A percentile compares a stretch with the other conserved stretches of the same genome.
These are phyloP conservation scores for Crithidia expoeki DNA, from an alignment of 208 protist species.

Conservation along the genomic window DNA sequence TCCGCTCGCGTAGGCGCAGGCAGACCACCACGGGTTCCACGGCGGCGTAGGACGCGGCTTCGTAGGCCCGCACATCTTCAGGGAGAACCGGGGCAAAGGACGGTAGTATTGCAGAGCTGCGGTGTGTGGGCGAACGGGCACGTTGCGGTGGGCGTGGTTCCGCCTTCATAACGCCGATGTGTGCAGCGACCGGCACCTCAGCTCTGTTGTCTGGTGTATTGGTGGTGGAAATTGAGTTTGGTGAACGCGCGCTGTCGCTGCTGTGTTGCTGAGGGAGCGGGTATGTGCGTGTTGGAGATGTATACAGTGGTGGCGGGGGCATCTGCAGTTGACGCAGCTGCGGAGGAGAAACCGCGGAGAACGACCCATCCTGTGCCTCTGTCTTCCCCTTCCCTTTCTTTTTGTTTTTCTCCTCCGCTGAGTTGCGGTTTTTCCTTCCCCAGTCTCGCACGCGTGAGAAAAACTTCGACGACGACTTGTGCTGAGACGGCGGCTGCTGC, in stretches of 20 bases:
- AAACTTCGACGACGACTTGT: constrained; percentile 9
- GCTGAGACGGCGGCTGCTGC: not conserved
- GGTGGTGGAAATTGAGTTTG: not conserved
- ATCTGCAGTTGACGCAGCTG: not conserved
- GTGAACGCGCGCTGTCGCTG: not conserved
- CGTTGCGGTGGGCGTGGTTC: constrained; percentile 10
- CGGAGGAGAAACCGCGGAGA: not conserved
- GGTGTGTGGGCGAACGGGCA: not conserved
- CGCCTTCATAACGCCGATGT: not conserved
- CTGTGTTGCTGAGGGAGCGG: not conserved
- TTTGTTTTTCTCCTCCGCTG: not conserved
- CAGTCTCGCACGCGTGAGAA: constrained; percentile 16
- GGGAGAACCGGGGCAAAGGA: not conserved
- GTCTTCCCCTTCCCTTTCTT: not conserved
- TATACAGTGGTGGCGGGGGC: not conserved
- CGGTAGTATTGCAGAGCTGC: not conserved
- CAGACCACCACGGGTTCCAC: constrained; percentile 11
- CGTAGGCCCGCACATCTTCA: constrained; percentile 17
- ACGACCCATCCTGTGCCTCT: not conserved
- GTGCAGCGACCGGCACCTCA: not conserved
- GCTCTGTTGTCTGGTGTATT: not conserved
- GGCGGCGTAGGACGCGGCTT: constrained; percentile 4
- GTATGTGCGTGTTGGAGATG: constrained; percentile 4
- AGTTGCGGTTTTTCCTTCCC: not conserved
- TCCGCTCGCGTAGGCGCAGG: constrained; percentile 19